Percentiles rank a stretch among this genome's conserved stretches.
Conservation (phyloP, 2,329 filamentous ascomycete species). For the Penicillium sumatraense region DNA sequence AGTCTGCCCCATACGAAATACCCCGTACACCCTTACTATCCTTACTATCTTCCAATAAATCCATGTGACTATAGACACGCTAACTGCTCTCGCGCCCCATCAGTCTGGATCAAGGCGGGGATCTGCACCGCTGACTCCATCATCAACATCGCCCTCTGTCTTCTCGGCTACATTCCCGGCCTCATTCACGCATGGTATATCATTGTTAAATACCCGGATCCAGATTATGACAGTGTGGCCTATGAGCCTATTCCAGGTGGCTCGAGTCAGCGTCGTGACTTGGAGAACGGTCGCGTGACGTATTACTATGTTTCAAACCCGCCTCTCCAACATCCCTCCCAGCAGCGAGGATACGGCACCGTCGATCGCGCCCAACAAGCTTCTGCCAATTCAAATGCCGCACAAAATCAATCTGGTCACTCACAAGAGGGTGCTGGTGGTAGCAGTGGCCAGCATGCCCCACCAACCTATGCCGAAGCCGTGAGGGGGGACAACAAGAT, state of each 20-base stretch:
- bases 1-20: slow-evolving; percentile 34
- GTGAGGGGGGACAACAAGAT: slow-evolving; percentile 91
- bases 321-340: slow-evolving; percentile 41
- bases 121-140: slow-evolving; percentile 90
- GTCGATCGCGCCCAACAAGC: slow-evolving; percentile 36
- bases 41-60: slow-evolving; percentile 8
- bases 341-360: slow-evolving; percentile 44
- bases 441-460: slow-evolving; percentile 49
- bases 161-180: slow-evolving; percentile 79
- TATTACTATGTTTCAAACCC: slow-evolving; percentile 75
- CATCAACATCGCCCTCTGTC: slow-evolving; percentile 91
- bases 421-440: slow-evolving; percentile 30
- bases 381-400: slow-evolving; percentile 19
- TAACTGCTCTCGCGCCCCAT: slow-evolving; percentile 33
- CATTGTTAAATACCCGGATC: slow-evolving; percentile 85
- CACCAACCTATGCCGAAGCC: slow-evolving; percentile 88
- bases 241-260: slow-evolving; percentile 69
- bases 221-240: slow-evolving; percentile 60
- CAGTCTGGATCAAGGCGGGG: slow-evolving; percentile 96
- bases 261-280: slow-evolving; percentile 47
- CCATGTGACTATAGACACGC: slow-evolving; percentile 11
- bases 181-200: slow-evolving; percentile 98
- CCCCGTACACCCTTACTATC: no score
- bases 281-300: slow-evolving; percentile 60
- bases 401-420: slow-evolving; percentile 25